Conservation (phyloP, 163 green algal genomes). For the Picocystis sp. region DNA sequence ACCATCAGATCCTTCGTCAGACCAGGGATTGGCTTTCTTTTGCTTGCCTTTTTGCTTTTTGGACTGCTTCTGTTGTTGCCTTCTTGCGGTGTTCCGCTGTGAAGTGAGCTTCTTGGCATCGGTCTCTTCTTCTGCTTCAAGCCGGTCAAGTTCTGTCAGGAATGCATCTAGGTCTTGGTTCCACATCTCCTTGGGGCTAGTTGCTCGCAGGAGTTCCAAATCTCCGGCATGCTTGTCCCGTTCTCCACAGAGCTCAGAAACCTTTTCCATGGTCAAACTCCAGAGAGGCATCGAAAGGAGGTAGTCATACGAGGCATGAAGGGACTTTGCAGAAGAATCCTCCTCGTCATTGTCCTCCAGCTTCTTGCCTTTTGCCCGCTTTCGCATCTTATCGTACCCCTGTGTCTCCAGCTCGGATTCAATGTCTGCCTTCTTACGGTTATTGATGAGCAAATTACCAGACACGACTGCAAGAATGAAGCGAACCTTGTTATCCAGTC, state of each 20-base stretch:
- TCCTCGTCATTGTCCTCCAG: constrained; percentile 27
- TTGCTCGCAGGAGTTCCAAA: constrained; percentile 39
- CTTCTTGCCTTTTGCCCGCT: constrained; percentile 12
- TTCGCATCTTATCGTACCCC: constrained; percentile 47
- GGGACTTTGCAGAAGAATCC: constrained; percentile 7
- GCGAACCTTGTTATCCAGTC: constrained; percentile 62
- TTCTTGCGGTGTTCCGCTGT: constrained; percentile 1
- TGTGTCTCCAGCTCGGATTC: constrained; percentile 60
- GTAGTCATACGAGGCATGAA: constrained; percentile 69
- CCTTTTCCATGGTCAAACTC: constrained; percentile 85
- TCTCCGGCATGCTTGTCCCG: constrained; percentile 14
- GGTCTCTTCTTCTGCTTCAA: constrained; percentile 10
- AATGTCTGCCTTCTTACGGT: constrained; percentile 68
- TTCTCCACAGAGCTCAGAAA: constrained; percentile 19
- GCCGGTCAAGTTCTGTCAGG: constrained; percentile 17
- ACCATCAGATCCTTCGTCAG: no score
- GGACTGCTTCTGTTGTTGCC: no score
- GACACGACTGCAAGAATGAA: constrained; percentile 90
- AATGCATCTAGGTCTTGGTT: constrained; percentile 57
- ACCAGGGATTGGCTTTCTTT: no score
- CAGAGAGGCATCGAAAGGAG: constrained; percentile 88
- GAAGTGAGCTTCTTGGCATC: constrained; percentile 4
- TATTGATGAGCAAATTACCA: constrained; percentile 58
- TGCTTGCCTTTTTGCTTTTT: no score
- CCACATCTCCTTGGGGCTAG: constrained; percentile 53